Evolutionary conservation across 495 filamentous ascomycete genomes (phyloP).

Genomic region (Hyaloscypha variabilis): DNA sequence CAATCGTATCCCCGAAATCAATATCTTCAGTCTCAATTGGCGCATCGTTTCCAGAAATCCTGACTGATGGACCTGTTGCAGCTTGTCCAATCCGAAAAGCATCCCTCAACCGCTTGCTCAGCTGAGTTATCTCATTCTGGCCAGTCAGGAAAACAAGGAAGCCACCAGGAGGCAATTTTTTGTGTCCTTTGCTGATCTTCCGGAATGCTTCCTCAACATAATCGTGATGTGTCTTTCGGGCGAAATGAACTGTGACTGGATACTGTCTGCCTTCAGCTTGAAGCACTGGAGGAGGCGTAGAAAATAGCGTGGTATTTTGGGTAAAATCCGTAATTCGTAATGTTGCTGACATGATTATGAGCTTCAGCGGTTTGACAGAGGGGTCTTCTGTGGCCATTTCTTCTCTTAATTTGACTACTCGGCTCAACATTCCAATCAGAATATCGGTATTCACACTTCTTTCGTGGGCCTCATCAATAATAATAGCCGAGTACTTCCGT

Average conservation of each 20-base stretch:
- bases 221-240: slow-evolving; percentile 78
- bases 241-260: slow-evolving; percentile 86
- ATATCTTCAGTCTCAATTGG: slow-evolving; percentile 86
- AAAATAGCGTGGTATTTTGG: slow-evolving; percentile 79
- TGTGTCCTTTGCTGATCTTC: slow-evolving; percentile 87
- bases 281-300: slow-evolving; percentile 77
- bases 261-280: slow-evolving; percentile 95
- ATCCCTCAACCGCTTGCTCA: slow-evolving; percentile 77
- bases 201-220: slow-evolving; percentile 87
- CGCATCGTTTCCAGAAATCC: slow-evolving; percentile 75
- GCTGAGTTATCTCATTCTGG: slow-evolving; percentile 81
- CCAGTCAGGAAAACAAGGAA: slow-evolving; percentile 97
- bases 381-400: slow-evolving; percentile 62
- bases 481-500: slow-evolving; percentile 88
- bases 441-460: slow-evolving; percentile 98
- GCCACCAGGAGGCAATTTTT: slow-evolving; percentile 86
- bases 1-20: slow-evolving; percentile 67
- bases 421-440: slow-evolving; percentile 91
- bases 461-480: slow-evolving; percentile 98
- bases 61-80: slow-evolving; percentile 62
- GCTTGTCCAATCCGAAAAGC: slow-evolving; percentile 61
- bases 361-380: slow-evolving; percentile 68
- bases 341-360: slow-evolving; percentile 98
- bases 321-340: slow-evolving; percentile 88
- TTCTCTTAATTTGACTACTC: slow-evolving; percentile 80